phyloP scores from a whole-genome alignment of 2,329 filamentous ascomycete species.

The Nemania sp. region DNA sequence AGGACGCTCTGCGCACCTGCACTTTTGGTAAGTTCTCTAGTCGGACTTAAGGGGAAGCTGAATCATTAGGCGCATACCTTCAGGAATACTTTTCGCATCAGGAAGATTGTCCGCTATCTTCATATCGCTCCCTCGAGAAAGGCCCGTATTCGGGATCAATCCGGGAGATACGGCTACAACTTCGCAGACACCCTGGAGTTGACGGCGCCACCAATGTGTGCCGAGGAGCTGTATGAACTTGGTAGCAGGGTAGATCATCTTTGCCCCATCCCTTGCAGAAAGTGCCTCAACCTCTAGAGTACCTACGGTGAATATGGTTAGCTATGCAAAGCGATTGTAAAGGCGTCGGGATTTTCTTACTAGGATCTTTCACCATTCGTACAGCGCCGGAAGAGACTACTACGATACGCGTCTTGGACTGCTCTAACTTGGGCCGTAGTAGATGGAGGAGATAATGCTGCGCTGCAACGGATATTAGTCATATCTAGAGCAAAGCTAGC shows the following conservation, averaged over 20 bases:
- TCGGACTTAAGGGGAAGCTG: not conserved
- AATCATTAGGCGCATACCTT: constrained; percentile 53
- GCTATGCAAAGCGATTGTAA: not conserved
- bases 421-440: constrained; percentile 60
- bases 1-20: constrained; percentile 61
- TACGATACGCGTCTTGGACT: constrained; percentile 61
- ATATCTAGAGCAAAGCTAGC: not conserved
- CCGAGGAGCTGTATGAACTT: constrained; percentile 65
- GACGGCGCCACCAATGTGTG: constrained; percentile 68
- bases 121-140: constrained; percentile 52
- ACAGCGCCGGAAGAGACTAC: constrained; percentile 65
- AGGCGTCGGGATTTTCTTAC: constrained; percentile 40
- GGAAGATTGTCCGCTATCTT: constrained; percentile 52
- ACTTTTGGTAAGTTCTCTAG: not conserved
- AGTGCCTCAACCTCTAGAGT: constrained; percentile 47
- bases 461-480: constrained; percentile 51
- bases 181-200: constrained; percentile 57
- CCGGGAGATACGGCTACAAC: constrained; percentile 67
- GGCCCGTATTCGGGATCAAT: constrained; percentile 61
- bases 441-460: constrained; percentile 66
- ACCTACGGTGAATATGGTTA: constrained; percentile 34
- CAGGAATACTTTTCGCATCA: constrained; percentile 61
- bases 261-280: constrained; percentile 53
- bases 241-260: constrained; percentile 56
- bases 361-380: constrained; percentile 55